These are phyloP conservation scores for Thuidium tamariscinum DNA, from an alignment of 225 moss, liverwort and hornwort genomes.

Conservation along the genomic window DNA sequence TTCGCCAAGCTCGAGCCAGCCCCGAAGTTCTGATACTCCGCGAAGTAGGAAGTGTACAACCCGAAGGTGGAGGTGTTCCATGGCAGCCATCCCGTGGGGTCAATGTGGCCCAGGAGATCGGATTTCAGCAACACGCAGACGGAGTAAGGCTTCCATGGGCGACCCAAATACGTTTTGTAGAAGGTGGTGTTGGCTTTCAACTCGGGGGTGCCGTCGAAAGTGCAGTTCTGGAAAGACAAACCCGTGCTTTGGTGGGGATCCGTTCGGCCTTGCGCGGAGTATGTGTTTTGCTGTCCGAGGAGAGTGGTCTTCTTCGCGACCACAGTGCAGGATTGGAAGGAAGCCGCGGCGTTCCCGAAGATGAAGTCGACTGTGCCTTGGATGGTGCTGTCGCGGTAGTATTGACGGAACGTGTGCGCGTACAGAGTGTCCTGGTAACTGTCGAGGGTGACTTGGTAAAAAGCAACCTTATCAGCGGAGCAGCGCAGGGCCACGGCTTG, in stretches of 20 bases:
- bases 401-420: slow-evolving; percentile 44
- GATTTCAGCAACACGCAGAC: slow-evolving; percentile 44
- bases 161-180: slow-evolving; percentile 43
- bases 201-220: slow-evolving; percentile 1
- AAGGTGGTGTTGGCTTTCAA: neutral
- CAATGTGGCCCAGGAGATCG: slow-evolving; percentile 26
- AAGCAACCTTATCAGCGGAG: slow-evolving; percentile 30
- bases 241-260: slow-evolving; percentile 62
- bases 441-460: slow-evolving; percentile 35
- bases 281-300: slow-evolving; percentile 10
- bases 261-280: slow-evolving; percentile 59
- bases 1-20: slow-evolving; percentile 2
- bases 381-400: slow-evolving; percentile 45
- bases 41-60: slow-evolving; percentile 38
- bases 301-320: slow-evolving; percentile 18
- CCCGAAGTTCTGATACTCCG: slow-evolving; percentile 42
- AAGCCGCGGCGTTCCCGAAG: slow-evolving; percentile 48
- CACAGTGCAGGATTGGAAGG: slow-evolving; percentile 44
- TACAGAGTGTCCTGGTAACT: slow-evolving; percentile 56
- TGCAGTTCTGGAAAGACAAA: slow-evolving; percentile 65
- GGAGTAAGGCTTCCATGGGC: slow-evolving; percentile 74
- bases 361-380: slow-evolving; percentile 62
- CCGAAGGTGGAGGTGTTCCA: slow-evolving; percentile 35
- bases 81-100: slow-evolving; percentile 47
- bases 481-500: slow-evolving; percentile 52